Evolutionary conservation across 2,329 filamentous ascomycete species (phyloP), one percentile per base, ranked within the genome.

Genomic region (Fusarium haematococcum): DNA sequence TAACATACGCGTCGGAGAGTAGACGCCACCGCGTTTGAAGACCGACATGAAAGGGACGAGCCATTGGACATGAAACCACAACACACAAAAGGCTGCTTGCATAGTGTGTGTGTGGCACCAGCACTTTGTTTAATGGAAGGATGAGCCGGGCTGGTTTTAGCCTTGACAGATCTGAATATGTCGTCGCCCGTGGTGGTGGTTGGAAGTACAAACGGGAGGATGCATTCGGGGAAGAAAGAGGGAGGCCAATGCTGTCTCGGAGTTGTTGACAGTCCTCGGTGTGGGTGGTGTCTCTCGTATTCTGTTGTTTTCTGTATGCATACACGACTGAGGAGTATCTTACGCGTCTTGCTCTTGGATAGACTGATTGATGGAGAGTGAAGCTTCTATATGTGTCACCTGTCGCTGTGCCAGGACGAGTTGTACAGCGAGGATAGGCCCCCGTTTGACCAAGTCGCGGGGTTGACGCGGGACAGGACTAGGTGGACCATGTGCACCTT

Each of bases 21-120:
- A 39, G 41, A 48, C 66, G 66, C 62, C 58, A 73, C 39, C 16
- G 64, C 37, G 60, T 63, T 63, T 63, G 60, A 54, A 56, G 60
- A 13, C 39, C 45, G 25, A 41, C 48, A 23, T 30, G 33, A 37
- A 25, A 59, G 23, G 37, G 23, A 25, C 13, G 16, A 41, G 57
- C 35, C n/a, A 58, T 59, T 59, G 56, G 56, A 59, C 14, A 58
- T 25, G 23, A 59, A 39, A 41, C 20, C 48, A 13, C 48, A 30
- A 30, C 43, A n/a, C 27, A 52, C 35, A 10, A 52, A 30, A 52
- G 48, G 48, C 48, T 52, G 27, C 48, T 52, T 52, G 48, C 48
- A 52, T 52, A 0, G 10, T 6, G 20, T 11, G 41, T 6, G 18
- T 52, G 48, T 52, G 48, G 16, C 48, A 52, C 48, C 16, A 18